Percentiles rank a stretch among this genome's conserved stretches.
Conservation (phyloP, 768 basidiomycete genomes). For the Multifurca ochricompacta region DNA sequence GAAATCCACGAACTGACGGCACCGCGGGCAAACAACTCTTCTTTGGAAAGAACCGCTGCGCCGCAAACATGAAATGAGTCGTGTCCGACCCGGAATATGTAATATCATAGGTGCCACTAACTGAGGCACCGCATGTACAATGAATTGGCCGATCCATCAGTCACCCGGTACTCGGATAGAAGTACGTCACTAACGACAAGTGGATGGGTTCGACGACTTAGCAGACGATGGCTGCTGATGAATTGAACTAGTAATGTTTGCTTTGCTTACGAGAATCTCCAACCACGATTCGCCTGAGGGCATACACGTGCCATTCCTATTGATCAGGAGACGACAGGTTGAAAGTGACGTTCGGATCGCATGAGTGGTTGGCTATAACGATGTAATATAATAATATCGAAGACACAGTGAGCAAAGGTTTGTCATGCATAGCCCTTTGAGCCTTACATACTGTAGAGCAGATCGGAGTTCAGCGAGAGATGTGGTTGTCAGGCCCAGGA, state of each 20-base stretch:
- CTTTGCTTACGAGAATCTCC: conserved; percentile 35
- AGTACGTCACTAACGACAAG: conserved; percentile 39
- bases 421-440: neutral
- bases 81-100: neutral
- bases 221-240: conserved; percentile 17
- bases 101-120: neutral
- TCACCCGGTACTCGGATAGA: conserved; percentile 66
- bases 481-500: conserved; percentile 36
- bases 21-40: conserved; percentile 1
- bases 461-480: conserved; percentile 54
- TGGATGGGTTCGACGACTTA: neutral
- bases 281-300: conserved; percentile 33
- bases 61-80: conserved; percentile 5
- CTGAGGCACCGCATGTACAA: conserved; percentile 38
- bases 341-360: conserved; percentile 50
- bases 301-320: conserved; percentile 42
- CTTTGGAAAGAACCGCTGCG: neutral
- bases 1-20: neutral
- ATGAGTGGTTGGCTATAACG: conserved; percentile 51
- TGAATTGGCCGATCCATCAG: conserved; percentile 56
- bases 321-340: conserved; percentile 39
- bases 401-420: neutral
- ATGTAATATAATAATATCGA: neutral
- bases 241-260: conserved; percentile 28
- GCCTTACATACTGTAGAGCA: conserved; percentile 43